Conservation (phyloP, 2,329 filamentous ascomycete species). For the Hymenoscyphus fraxineus region DNA sequence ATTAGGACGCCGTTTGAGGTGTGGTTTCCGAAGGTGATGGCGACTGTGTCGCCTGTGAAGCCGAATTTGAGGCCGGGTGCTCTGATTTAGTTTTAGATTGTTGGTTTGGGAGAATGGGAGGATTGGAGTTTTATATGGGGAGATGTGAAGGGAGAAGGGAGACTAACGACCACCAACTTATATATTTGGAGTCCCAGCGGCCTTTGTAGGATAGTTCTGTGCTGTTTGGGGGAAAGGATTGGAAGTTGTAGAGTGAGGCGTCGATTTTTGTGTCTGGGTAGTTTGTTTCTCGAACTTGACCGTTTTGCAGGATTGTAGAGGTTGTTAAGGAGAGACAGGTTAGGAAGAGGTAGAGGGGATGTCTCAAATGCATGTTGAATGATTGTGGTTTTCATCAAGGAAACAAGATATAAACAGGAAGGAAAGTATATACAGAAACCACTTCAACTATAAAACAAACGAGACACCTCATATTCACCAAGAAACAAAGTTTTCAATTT, state of each 20-base stretch:
- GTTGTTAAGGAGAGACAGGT: constrained; percentile 12
- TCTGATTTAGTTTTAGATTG: constrained; percentile 30
- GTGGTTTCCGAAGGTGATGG: constrained; percentile 24
- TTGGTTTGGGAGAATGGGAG: not conserved
- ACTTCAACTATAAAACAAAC: no score
- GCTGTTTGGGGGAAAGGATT: constrained; percentile 48
- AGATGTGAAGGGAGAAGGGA: not conserved
- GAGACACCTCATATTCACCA: no score
- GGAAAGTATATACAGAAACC: not conserved
- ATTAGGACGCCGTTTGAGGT: constrained; percentile 43
- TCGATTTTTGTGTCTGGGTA: constrained; percentile 42
- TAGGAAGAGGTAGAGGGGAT: constrained; percentile 5
- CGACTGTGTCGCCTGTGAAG: constrained; percentile 26
- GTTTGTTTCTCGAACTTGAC: constrained; percentile 39
- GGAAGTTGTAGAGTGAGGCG: constrained; percentile 39
- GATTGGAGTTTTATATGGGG: not conserved
- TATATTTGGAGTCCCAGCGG: constrained; percentile 56
- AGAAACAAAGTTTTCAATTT: no score
- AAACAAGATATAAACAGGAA: not conserved
- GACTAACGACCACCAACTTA: constrained; percentile 58
- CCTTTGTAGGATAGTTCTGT: constrained; percentile 59
- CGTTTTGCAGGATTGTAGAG: constrained; percentile 32
- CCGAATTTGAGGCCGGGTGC: constrained; percentile 33
- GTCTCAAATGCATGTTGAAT: constrained; percentile 18
- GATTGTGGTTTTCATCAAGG: not conserved